Evolutionary conservation across 768 basidiomycete genomes (phyloP).

Genomic region (Pulveroboletus frians): DNA sequence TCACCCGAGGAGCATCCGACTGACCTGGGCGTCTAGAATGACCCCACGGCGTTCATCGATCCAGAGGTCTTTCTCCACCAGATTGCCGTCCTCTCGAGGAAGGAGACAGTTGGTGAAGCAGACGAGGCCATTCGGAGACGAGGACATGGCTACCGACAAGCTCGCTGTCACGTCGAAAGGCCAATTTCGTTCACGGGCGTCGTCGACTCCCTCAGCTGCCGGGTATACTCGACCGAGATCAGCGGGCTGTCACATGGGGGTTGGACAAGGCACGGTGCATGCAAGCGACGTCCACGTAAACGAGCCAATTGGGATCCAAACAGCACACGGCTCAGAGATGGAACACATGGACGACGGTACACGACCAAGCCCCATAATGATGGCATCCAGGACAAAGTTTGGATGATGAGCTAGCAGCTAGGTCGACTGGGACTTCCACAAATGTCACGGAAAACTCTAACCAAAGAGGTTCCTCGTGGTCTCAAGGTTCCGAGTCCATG

Average conservation of each 20-base stretch:
- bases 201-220: not conserved
- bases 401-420: slow-evolving; percentile 14
- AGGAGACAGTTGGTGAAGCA: slow-evolving; percentile 88
- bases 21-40: slow-evolving; percentile 71
- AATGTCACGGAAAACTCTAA: too few species aligned
- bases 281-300: too few species aligned
- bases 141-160: slow-evolving; percentile 18
- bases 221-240: not conserved
- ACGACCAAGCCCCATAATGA: too few species aligned
- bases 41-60: slow-evolving; percentile 69
- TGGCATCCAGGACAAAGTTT: slow-evolving; percentile 2
- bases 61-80: slow-evolving; percentile 75
- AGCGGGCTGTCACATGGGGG: slow-evolving; percentile 12
- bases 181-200: not conserved
- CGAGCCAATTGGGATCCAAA: not conserved
- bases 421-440: too few species aligned
- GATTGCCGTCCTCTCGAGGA: slow-evolving; percentile 71
- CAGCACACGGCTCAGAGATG: slow-evolving; percentile 11
- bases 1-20: slow-evolving; percentile 1
- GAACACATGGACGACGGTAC: not conserved
- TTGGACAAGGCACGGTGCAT: not conserved
- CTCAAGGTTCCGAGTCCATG: slow-evolving; percentile 3
- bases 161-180: slow-evolving; percentile 6
- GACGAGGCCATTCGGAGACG: slow-evolving; percentile 54
- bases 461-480: not conserved